Conservation (phyloP, 352 stramenopile genomes). For the Globisporangium barbulae region DNA sequence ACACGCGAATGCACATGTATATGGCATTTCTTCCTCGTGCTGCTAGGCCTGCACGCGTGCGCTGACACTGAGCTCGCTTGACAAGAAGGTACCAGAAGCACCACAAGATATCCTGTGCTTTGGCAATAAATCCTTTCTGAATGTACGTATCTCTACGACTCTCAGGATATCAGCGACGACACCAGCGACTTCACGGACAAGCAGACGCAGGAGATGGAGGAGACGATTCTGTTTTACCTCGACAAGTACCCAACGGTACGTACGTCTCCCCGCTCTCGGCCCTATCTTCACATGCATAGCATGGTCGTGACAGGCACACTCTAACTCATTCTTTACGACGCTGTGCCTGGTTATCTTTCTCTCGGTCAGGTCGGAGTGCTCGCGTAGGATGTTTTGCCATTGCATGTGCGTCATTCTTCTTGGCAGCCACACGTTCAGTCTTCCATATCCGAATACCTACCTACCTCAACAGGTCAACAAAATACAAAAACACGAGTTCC, state of each 20-base stretch:
- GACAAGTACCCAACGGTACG: slow-evolving; percentile 84
- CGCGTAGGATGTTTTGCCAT: slow-evolving; percentile 12
- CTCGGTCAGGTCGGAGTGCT: slow-evolving; percentile 45
- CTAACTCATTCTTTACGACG: background rate
- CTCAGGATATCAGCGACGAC: slow-evolving; percentile 72
- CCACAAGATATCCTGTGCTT: background rate
- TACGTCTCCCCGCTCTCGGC: background rate
- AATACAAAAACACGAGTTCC: background rate
- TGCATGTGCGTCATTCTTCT: background rate
- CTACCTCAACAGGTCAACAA: background rate
- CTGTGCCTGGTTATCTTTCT: background rate
- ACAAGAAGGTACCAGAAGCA: slow-evolving; percentile 42
- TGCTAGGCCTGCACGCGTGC: slow-evolving; percentile 69
- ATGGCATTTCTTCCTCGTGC: background rate
- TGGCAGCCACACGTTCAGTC: background rate
- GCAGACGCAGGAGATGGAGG: slow-evolving; percentile 51
- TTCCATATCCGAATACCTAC: background rate
- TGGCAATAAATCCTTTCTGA: background rate
- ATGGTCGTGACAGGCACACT: background rate
- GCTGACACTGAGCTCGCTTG: slow-evolving; percentile 62
- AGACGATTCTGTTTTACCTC: slow-evolving; percentile 78
- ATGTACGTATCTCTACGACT: background rate
- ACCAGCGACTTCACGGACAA: slow-evolving; percentile 63
- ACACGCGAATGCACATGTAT: background rate
- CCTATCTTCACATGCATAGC: background rate